A percentile compares a stretch with the other conserved stretches of the same genome.
Conservation (phyloP, 495 filamentous ascomycete genomes). For the Clavariopsis aquatica region DNA sequence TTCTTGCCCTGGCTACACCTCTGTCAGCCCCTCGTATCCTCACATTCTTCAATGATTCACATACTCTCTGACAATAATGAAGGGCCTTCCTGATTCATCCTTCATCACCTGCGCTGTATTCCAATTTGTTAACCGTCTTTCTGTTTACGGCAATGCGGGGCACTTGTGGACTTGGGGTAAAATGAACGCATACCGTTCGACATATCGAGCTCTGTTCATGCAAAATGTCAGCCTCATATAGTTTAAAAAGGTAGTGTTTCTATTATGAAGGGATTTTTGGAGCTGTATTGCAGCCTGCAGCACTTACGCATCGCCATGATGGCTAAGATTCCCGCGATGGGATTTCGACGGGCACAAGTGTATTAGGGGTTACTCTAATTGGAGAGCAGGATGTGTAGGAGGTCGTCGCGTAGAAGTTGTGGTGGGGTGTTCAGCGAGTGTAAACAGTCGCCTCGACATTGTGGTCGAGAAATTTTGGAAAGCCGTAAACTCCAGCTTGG, state of each 20-base stretch:
- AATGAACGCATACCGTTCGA: constrained; percentile 61
- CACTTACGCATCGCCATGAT: constrained; percentile 68
- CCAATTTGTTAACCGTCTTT: constrained; percentile 29
- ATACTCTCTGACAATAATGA: constrained; percentile 98
- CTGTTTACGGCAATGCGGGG: neutral
- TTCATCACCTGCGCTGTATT: constrained; percentile 68
- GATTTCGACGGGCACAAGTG: constrained; percentile 43
- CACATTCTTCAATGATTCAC: constrained; percentile 44
- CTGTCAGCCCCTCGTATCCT: neutral
- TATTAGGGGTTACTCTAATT: constrained; percentile 39
- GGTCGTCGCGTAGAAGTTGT: constrained; percentile 6
- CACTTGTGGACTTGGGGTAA: neutral
- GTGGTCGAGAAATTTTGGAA: constrained; percentile 17
- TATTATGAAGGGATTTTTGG: constrained; percentile 18
- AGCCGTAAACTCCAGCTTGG: constrained; percentile 6
- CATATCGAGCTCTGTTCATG: constrained; percentile 66
- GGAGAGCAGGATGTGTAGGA: neutral
- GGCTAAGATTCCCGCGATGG: constrained; percentile 33
- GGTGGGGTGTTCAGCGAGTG: constrained; percentile 11
- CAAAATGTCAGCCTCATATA: constrained; percentile 5
- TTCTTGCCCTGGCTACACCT: constrained; percentile 85
- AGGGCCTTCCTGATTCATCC: constrained; percentile 95
- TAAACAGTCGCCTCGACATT: constrained; percentile 12
- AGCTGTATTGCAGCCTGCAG: constrained; percentile 34
- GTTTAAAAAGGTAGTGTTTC: constrained; percentile 8